phyloP scores from a whole-genome alignment of 1,284 basidiomycete species.

The Coniferiporia weirii region DNA sequence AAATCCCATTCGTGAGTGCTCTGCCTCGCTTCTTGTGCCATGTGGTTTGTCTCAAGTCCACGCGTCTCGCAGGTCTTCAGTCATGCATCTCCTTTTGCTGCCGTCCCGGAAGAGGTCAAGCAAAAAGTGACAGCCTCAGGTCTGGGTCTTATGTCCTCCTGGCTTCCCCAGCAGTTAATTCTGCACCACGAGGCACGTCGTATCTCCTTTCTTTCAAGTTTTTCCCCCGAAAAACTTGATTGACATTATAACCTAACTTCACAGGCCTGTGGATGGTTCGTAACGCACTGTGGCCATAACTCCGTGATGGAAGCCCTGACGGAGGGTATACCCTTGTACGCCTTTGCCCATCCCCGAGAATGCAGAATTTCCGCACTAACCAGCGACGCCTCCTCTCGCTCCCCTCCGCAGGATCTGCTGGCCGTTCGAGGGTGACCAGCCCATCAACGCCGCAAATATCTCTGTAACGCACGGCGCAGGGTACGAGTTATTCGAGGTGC shows the following conservation, averaged over 20 bases:
- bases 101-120: constrained; percentile 10
- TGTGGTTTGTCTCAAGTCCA: neutral
- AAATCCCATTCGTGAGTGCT: constrained; percentile 17
- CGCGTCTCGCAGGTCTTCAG: constrained; percentile 8
- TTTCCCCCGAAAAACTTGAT: neutral
- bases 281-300: constrained; percentile 20
- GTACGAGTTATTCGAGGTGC: constrained; percentile 28
- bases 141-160: constrained; percentile 12
- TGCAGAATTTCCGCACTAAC: neutral
- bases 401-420: constrained; percentile 28
- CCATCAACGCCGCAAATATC: constrained; percentile 24
- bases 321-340: constrained; percentile 19
- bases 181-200: constrained; percentile 14
- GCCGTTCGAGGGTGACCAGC: constrained; percentile 25
- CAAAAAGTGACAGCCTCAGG: constrained; percentile 10
- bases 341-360: neutral
- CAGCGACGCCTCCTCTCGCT: neutral
- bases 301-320: constrained; percentile 18
- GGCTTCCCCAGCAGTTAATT: constrained; percentile 19
- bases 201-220: neutral
- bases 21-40: neutral
- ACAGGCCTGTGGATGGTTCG: constrained; percentile 20
- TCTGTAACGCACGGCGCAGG: constrained; percentile 22
- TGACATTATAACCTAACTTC: neutral
- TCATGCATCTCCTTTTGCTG: constrained; percentile 11